Evolutionary conservation across 306 rosid genomes (phyloP).

Genomic region (Oemleria cerasiformis): DNA sequence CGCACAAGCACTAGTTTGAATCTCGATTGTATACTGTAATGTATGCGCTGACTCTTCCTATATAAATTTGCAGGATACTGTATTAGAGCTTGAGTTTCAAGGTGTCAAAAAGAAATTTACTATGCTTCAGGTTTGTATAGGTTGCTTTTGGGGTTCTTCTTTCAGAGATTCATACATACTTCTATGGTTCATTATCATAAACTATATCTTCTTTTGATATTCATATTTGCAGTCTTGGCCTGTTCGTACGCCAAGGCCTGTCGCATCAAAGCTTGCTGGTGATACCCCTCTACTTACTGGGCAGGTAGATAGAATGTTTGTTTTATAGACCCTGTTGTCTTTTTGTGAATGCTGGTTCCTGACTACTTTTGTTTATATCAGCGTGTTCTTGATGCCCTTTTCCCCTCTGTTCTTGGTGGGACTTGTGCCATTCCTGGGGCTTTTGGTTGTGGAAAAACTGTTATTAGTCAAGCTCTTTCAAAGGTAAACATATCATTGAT

Average conservation of each 20-base stretch:
- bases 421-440: slow-evolving; percentile 99
- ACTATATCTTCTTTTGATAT: slow-evolving; percentile 7
- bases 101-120: slow-evolving; percentile 89
- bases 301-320: slow-evolving; percentile 52
- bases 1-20: background rate
- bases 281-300: slow-evolving; percentile 99
- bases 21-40: background rate
- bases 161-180: slow-evolving; percentile 18
- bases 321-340: slow-evolving; percentile 11
- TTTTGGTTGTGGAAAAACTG: slow-evolving; percentile 99
- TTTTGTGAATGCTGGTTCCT: slow-evolving; percentile 12
- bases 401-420: slow-evolving; percentile 99
- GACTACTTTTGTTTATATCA: slow-evolving; percentile 33
- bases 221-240: slow-evolving; percentile 80
- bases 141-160: slow-evolving; percentile 21
- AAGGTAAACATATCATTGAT: slow-evolving; percentile 49
- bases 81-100: slow-evolving; percentile 97
- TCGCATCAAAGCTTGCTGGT: slow-evolving; percentile 96
- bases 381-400: slow-evolving; percentile 99
- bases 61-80: slow-evolving; percentile 68
- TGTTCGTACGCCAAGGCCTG: slow-evolving; percentile 96
- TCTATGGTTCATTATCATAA: background rate
- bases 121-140: slow-evolving; percentile 84
- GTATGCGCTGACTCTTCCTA: slow-evolving; percentile 15
- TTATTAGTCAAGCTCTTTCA: slow-evolving; percentile 99